A percentile compares a stretch with the other conserved stretches of the same genome.
phyloP scores from a whole-genome alignment of 768 basidiomycete genomes.

The Tulasnella sp. region DNA sequence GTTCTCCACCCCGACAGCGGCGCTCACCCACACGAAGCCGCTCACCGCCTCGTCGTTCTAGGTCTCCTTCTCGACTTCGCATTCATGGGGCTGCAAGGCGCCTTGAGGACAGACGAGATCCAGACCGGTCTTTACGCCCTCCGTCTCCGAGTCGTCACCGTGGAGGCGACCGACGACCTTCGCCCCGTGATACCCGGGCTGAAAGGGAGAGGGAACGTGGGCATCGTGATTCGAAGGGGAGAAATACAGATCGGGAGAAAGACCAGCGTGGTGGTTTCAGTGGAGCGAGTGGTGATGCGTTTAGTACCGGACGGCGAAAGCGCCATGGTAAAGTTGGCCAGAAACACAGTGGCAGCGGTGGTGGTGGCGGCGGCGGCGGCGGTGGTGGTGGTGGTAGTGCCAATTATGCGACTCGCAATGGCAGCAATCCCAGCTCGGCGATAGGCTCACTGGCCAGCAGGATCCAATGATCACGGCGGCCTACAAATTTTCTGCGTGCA shows the following conservation, averaged over 20 bases:
- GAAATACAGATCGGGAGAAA: not conserved
- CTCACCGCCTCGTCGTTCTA: slow-evolving; percentile 7
- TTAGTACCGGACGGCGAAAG: not conserved
- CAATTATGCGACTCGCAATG: not conserved
- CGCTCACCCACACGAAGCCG: not conserved
- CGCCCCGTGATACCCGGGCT: not conserved
- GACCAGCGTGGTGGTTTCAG: not conserved
- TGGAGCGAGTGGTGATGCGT: not conserved
- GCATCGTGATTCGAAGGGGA: not conserved
- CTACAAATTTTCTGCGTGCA: not conserved
- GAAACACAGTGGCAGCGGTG: not conserved
- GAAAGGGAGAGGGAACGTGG: slow-evolving; percentile 5
- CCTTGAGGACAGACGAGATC: not conserved
- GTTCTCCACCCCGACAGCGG: not conserved
- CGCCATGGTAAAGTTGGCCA: not conserved
- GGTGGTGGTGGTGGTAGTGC: not conserved
- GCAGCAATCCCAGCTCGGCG: not conserved
- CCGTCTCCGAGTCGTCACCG: not conserved
- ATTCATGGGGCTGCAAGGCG: not conserved
- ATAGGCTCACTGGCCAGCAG: not conserved
- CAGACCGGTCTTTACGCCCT: not conserved
- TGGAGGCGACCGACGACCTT: not conserved
- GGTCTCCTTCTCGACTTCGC: slow-evolving; percentile 15
- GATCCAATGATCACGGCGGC: not conserved
- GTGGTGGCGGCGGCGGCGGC: too few relatives aligned